Evolutionary conservation across 208 protist genomes (phyloP).

Genomic region (Leishmania turanica): DNA sequence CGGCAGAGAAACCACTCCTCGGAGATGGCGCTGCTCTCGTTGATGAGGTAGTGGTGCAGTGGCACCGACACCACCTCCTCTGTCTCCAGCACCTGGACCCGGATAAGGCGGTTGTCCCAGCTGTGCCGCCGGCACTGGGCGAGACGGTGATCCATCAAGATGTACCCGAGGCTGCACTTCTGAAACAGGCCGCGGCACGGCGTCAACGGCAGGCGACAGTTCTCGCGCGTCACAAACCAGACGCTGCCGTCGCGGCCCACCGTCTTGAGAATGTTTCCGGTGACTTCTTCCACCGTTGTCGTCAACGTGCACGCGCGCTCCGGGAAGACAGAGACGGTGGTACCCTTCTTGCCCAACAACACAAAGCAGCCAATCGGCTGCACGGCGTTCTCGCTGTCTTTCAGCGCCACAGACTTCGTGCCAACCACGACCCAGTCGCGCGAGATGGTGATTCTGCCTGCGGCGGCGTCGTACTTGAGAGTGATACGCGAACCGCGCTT

Average conservation of each 20-base stretch:
- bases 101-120: slow-evolving; percentile 40
- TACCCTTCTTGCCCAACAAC: slow-evolving; percentile 67
- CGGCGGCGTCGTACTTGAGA: slow-evolving; percentile 61
- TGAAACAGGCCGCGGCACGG: slow-evolving; percentile 32
- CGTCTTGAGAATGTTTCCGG: slow-evolving; percentile 51
- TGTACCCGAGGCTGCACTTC: slow-evolving; percentile 56
- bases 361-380: slow-evolving; percentile 72
- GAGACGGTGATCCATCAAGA: slow-evolving; percentile 65
- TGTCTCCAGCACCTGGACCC: slow-evolving; percentile 41
- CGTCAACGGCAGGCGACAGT: slow-evolving; percentile 77
- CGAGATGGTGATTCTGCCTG: slow-evolving; percentile 48
- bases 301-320: slow-evolving; percentile 47
- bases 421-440: slow-evolving; percentile 85
- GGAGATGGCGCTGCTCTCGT: slow-evolving; percentile 44
- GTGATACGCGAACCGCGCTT: slow-evolving; percentile 69
- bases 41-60: slow-evolving; percentile 55
- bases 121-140: slow-evolving; percentile 54
- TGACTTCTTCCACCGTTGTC: slow-evolving; percentile 54
- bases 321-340: slow-evolving; percentile 62
- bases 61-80: slow-evolving; percentile 40
- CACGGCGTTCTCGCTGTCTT: slow-evolving; percentile 31
- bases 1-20: slow-evolving; percentile 61
- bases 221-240: slow-evolving; percentile 62
- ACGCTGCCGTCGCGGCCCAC: slow-evolving; percentile 26
- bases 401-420: slow-evolving; percentile 40